Conservation (phyloP, 306 rosid genomes). For the Sophora flavescens region DNA sequence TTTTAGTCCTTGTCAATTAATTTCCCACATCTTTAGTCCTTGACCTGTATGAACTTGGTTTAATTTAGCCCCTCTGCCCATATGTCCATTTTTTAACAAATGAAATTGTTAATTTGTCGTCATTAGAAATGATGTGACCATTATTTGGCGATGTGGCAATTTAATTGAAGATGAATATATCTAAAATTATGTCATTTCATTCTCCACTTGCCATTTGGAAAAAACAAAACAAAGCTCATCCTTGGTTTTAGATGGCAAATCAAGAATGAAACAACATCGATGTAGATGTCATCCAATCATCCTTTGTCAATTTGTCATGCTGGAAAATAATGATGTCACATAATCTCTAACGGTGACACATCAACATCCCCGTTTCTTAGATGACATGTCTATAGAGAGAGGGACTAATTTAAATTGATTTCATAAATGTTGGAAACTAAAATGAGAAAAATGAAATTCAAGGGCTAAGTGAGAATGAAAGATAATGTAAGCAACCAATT, state of each 20-base stretch:
- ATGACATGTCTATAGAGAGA: too few relatives aligned
- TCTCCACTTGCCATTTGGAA: not conserved
- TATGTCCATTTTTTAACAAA: too few relatives aligned
- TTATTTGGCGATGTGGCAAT: too few relatives aligned
- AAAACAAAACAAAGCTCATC: too few relatives aligned
- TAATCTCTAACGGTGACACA: not conserved
- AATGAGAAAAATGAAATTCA: too few relatives aligned
- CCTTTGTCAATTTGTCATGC: not conserved
- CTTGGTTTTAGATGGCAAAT: not conserved
- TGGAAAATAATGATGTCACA: not conserved
- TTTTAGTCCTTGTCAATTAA: too few relatives aligned
- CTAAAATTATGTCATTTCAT: not conserved
- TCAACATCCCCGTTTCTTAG: not conserved
- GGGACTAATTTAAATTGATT: not conserved
- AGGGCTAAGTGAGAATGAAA: not conserved
- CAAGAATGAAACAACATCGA: not conserved
- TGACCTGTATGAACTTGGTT: too few relatives aligned
- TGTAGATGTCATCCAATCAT: not conserved
- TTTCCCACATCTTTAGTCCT: too few relatives aligned
- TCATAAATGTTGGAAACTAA: not conserved
- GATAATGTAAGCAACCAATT: not conserved
- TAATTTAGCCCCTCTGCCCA: too few relatives aligned
- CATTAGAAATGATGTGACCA: too few relatives aligned
- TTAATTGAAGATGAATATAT: too few relatives aligned
- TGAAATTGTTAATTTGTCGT: too few relatives aligned